Base-by-base conservation (phyloP, 192 early-diverging fungal species). In the Coemansia sp. region DNA sequence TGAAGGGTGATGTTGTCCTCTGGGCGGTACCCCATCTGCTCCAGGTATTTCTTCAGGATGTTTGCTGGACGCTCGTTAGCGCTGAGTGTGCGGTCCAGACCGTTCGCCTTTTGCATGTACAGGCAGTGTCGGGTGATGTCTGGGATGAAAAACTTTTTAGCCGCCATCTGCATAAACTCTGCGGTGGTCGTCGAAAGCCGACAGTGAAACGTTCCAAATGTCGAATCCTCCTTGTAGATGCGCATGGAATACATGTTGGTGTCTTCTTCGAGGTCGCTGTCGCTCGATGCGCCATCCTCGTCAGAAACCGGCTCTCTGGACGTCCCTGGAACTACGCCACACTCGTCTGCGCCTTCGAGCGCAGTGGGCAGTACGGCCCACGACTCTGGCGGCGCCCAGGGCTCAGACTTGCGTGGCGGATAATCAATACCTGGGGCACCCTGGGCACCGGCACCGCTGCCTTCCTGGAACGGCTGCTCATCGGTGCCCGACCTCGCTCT, bases 81-180 rank as follows among this genome's bases (percentile, higher is more conserved):
- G 18, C 68, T 70, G 54, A 96, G 78, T 7, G 87, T 87, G 39
- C 95, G 91, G 62, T 94, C 95, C 88, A 85, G 65, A 15, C 72
- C 72, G 28, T 76, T 84, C 28, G 82, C 77, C 65, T 78, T 81
- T 61, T 78, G 70, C 65, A 81, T 83, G 41, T 78, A 78, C 55
- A 74, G 61, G 72, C 75, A 71, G 58, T 75, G 76, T 51, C 77
- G 75, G 28, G 86, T 87, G 34, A 87, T 85, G 67, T 96, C 93
- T 11, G 82, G 78, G 41, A 95, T 87, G 65, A 94, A 91, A 66
- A 92, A 94, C 72, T 96, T 96, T 73, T 89, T 91, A 15, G 90
- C 86, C 7, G 93, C 81, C 63, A 88, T 88, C 33, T 87, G 79
- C 66, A 91, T 85, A 38, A 96, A 74, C 51, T 95, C 93, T n/a